These are phyloP conservation scores for Prinsepia uniflora DNA, from an alignment of 306 rosid genomes.

Conservation along the genomic window DNA sequence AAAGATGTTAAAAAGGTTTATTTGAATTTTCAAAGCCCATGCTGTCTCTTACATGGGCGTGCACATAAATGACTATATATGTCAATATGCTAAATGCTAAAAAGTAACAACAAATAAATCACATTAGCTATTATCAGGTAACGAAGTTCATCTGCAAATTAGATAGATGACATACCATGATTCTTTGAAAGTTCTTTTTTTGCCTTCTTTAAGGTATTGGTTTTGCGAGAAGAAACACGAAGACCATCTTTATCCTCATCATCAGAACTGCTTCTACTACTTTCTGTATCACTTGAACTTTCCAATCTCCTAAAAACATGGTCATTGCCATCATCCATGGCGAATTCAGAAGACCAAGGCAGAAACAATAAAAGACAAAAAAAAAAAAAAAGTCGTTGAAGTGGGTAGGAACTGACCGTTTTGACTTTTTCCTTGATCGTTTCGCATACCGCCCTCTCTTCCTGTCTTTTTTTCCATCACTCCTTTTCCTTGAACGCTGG, in stretches of 20 bases:
- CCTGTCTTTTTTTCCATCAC: slow-evolving; percentile 45
- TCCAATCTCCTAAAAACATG: slow-evolving; percentile 51
- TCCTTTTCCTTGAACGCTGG: slow-evolving; percentile 60
- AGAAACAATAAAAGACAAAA: background rate
- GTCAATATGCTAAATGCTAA: background rate
- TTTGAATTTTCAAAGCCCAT: background rate
- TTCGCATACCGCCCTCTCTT: slow-evolving; percentile 51
- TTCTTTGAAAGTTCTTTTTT: slow-evolving; percentile 41
- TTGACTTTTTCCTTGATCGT: slow-evolving; percentile 55
- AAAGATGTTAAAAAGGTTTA: slow-evolving; percentile 15
- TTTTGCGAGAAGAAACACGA: slow-evolving; percentile 37
- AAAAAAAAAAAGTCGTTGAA: background rate
- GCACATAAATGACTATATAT: background rate
- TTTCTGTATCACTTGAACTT: slow-evolving; percentile 60
- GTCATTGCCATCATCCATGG: slow-evolving; percentile 29
- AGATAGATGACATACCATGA: slow-evolving; percentile 34
- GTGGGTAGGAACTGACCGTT: slow-evolving; percentile 42
- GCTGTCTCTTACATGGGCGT: background rate
- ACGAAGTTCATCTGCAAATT: slow-evolving; percentile 1
- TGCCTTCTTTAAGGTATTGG: slow-evolving; percentile 25
- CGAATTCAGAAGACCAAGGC: slow-evolving; percentile 20
- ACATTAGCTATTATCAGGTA: background rate
- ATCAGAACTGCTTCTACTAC: slow-evolving; percentile 57
- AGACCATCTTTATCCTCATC: slow-evolving; percentile 36
- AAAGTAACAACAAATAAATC: background rate